A percentile compares a stretch with the other conserved stretches of the same genome.
These are phyloP conservation scores for Cardamine chenopodiifolia DNA, from an alignment of 345 rosid genomes.

Conservation along the genomic window DNA sequence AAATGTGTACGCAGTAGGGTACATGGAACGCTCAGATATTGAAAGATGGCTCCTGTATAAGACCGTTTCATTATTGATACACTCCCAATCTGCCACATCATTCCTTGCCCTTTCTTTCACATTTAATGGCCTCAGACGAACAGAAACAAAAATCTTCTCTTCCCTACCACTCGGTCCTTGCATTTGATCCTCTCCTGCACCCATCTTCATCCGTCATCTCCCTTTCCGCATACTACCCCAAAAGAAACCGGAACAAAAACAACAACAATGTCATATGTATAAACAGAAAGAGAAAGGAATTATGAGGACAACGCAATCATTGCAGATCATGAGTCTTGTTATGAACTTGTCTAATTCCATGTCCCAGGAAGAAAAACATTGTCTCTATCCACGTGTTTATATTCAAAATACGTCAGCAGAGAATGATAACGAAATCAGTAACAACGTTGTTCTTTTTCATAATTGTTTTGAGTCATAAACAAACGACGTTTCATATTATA, in stretches of 20 bases:
- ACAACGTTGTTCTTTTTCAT: conserved; percentile 24
- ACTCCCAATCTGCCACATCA: conserved; percentile 93
- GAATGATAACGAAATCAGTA: conserved; percentile 35
- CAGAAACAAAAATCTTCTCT: conserved; percentile 83
- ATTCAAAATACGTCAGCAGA: conserved; percentile 26
- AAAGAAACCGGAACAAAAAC: conserved; percentile 42
- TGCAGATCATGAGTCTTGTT: conserved; percentile 47
- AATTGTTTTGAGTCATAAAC: conserved; percentile 44
- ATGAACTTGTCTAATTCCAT: conserved; percentile 41
- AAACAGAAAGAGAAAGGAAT: not conserved
- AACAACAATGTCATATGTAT: conserved; percentile 18
- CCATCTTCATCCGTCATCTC: conserved; percentile 58
- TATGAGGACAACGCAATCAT: conserved; percentile 48
- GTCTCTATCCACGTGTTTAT: conserved; percentile 38
- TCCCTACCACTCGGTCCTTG: conserved; percentile 46
- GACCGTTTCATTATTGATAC: conserved; percentile 69
- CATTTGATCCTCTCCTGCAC: conserved; percentile 57
- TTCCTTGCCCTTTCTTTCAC: conserved; percentile 70
- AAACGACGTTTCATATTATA: conserved; percentile 36
- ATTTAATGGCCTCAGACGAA: conserved; percentile 86
- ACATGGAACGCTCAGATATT: conserved; percentile 83
- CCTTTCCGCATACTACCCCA: conserved; percentile 42
- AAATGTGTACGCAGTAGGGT: conserved; percentile 83
- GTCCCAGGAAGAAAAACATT: conserved; percentile 38
- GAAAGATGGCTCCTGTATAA: conserved; percentile 73